Evolutionary conservation across 495 filamentous ascomycete genomes (phyloP), one percentile per base, ranked within the genome.

Genomic region (Apodospora peruviana): DNA sequence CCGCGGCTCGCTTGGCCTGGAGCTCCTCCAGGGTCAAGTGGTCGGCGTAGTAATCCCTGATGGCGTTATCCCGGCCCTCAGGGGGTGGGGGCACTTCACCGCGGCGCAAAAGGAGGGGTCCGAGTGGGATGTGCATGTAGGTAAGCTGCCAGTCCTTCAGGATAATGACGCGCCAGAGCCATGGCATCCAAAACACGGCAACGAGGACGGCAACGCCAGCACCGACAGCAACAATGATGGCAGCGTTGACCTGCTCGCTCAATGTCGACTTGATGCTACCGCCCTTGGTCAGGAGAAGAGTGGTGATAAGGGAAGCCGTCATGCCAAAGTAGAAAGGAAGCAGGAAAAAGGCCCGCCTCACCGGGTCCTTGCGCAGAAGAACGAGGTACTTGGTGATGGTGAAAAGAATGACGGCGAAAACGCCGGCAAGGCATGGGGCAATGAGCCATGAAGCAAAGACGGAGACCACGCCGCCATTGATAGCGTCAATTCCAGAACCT

Each of bases 381-480:
- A 86, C 80, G n/a, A 70, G 61, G 59, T 79, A 80, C 64, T 86
- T 86, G 43, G 82, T 72, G 40, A 72, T 70, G 4, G 62, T 65
- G 58, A 86, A 84, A 59, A 86, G 74, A 52, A 79, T 64, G 37
- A 78, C 72, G 4, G 74, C 74, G 58, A 85, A 82, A n/a, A 49
- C 49, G 32, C 61, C 78, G 5, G 83, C 66, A 35, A 85, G 73
- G 25, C 65, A 65, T 1, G 83, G 83, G 16, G 83, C 75, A 48
- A 86, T 78, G 42, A 71, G 67, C 76, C 78, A 82, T n/a, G 78
- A 76, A 9, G 78, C 76, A 40, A 81, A 76, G 40, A 83, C 74
- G 11, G 74, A 74, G 50, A 78, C 75, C n/a, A 82, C 68, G 52
- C 78, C 76, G 20, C 42, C 47, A 36, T 57, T 82, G 76, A 43